A percentile compares a stretch with the other conserved stretches of the same genome.
Conservation (phyloP, 768 basidiomycete species). For the Galerina sulciceps region DNA sequence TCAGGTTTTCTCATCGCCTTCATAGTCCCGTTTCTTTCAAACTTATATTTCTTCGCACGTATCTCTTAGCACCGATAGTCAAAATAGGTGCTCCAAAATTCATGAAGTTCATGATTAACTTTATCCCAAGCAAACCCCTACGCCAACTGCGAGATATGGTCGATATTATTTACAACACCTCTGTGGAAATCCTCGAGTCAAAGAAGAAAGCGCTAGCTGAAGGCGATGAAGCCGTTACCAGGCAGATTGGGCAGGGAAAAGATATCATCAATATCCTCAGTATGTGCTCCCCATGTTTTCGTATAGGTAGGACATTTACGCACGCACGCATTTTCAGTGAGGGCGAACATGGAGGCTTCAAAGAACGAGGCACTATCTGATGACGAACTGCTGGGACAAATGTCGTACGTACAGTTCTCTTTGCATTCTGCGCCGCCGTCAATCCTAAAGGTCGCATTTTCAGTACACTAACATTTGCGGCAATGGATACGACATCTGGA, state of each 20-base stretch:
- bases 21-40: constrained; percentile 12
- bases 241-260: constrained; percentile 42
- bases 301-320: neutral
- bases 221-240: constrained; percentile 35
- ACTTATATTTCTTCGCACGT: constrained; percentile 3
- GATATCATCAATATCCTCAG: constrained; percentile 54
- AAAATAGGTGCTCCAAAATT: constrained; percentile 33
- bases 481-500: constrained; percentile 47
- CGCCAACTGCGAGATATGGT: constrained; percentile 34
- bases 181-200: constrained; percentile 36
- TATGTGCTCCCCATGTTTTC: constrained; percentile 24
- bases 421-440: neutral
- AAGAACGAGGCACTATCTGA: constrained; percentile 37
- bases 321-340: constrained; percentile 27
- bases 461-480: constrained; percentile 38
- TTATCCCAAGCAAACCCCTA: constrained; percentile 34
- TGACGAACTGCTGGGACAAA: constrained; percentile 38
- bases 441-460: constrained; percentile 17
- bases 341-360: constrained; percentile 35
- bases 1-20: neutral
- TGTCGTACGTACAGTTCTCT: constrained; percentile 14
- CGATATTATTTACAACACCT: constrained; percentile 37
- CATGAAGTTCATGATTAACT: constrained; percentile 36
- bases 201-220: constrained; percentile 39
- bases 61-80: constrained; percentile 16